Evolutionary conservation across 495 filamentous ascomycete species (phyloP).

Genomic region (Rusavskia elegans): DNA sequence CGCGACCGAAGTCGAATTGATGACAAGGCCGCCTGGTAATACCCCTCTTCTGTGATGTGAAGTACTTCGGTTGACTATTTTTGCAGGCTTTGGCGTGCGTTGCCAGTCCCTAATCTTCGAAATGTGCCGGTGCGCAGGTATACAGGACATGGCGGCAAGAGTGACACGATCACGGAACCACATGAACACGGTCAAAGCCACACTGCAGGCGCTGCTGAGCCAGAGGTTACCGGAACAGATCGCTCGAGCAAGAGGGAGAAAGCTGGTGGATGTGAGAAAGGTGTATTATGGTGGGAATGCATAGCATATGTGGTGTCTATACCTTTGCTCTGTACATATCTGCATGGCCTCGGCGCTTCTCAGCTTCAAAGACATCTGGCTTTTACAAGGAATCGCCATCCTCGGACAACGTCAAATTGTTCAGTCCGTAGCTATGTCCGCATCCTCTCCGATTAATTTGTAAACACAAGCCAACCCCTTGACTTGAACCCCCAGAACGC

Average conservation of each 20-base stretch:
- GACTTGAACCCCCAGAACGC: neutral
- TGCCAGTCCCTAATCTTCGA: constrained; percentile 84
- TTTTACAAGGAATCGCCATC: no score
- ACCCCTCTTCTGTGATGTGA: neutral
- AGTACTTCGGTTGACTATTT: neutral
- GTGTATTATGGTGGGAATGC: constrained; percentile 86
- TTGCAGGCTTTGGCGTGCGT: constrained; percentile 74
- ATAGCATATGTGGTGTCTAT: constrained; percentile 11
- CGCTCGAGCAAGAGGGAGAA: constrained; percentile 72
- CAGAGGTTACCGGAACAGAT: constrained; percentile 80
- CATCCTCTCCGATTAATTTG: neutral
- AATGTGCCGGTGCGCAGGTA: constrained; percentile 69
- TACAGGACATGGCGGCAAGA: constrained; percentile 68
- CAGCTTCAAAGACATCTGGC: neutral
- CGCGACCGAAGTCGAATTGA: constrained; percentile 64
- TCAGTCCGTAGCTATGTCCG: no score
- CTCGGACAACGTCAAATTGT: no score
- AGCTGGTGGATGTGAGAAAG: constrained; percentile 88
- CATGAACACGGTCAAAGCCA: constrained; percentile 93
- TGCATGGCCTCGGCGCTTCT: neutral
- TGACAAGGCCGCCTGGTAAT: constrained; percentile 75
- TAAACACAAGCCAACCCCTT: neutral
- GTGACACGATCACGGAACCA: constrained; percentile 71
- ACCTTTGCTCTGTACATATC: neutral
- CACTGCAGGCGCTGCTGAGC: constrained; percentile 61